Percentiles rank a stretch among this genome's conserved stretches.
These are phyloP conservation scores for Pythium brachiatum DNA, from an alignment of 352 stramenopile species.

Conservation along the genomic window DNA sequence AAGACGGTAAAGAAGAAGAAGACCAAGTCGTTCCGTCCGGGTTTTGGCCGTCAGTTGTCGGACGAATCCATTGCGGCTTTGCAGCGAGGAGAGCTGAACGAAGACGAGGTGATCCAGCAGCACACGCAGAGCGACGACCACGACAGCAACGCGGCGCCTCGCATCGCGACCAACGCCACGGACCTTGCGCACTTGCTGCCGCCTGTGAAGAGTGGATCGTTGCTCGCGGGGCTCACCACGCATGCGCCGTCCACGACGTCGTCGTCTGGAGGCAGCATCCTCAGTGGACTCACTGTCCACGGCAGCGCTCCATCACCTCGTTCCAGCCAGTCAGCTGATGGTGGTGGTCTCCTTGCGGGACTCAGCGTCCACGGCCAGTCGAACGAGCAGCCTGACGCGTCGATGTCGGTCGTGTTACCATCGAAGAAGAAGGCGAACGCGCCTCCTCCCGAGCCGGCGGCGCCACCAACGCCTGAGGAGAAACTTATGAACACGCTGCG, in stretches of 20 bases:
- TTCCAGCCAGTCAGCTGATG: conserved; percentile 20
- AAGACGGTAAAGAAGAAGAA: conserved; percentile 77
- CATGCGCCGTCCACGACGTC: conserved; percentile 25
- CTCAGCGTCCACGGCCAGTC: conserved; percentile 41
- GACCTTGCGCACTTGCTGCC: conserved; percentile 69
- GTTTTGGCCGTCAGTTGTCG: conserved; percentile 80
- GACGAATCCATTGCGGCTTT: conserved; percentile 77
- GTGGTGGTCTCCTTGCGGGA: conserved; percentile 45
- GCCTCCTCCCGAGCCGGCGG: conserved; percentile 22
- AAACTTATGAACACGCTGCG: conserved; percentile 62
- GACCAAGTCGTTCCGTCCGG: conserved; percentile 81
- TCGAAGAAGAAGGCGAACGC: conserved; percentile 29
- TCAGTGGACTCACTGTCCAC: conserved; percentile 72
- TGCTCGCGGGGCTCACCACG: conserved; percentile 65
- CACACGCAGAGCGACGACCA: conserved; percentile 5
- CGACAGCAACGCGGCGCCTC: conserved; percentile 24
- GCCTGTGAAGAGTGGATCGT: conserved; percentile 45
- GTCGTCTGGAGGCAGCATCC: conserved; percentile 34
- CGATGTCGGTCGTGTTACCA: conserved; percentile 26
- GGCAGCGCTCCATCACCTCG: conserved; percentile 30
- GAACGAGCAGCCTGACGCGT: conserved; percentile 25
- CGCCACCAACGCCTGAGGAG: conserved; percentile 54
- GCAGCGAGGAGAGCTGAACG: conserved; percentile 71
- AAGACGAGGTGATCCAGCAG: conserved; percentile 64
- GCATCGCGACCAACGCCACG: conserved; percentile 40